Evolutionary conservation across 2,329 filamentous ascomycete genomes (phyloP).

Genomic region (Cryphonectria parasitica): DNA sequence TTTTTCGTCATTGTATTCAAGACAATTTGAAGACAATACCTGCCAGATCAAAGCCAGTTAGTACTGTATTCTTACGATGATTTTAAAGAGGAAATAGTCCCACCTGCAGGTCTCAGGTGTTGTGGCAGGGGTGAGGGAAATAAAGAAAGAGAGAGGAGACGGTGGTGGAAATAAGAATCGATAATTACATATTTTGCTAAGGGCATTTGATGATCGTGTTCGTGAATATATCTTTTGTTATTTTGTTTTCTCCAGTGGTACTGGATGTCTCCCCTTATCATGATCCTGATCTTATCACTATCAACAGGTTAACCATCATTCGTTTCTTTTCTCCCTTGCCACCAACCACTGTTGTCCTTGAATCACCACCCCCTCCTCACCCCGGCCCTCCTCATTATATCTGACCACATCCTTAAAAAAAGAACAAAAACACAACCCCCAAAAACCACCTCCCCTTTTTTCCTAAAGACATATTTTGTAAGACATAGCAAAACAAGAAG

Average conservation of each 20-base stretch:
- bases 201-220: background rate
- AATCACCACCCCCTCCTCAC: background rate
- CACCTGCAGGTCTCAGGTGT: background rate
- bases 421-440: too few relatives aligned
- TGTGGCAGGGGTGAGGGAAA: background rate
- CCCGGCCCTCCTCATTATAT: background rate
- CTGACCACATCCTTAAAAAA: background rate
- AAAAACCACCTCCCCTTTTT: background rate
- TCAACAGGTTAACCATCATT: background rate
- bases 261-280: background rate
- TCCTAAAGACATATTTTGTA: background rate
- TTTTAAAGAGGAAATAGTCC: background rate
- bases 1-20: background rate
- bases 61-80: background rate
- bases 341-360: background rate
- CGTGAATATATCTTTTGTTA: background rate
- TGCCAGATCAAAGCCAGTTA: background rate
- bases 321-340: background rate
- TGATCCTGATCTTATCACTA: background rate
- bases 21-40: background rate
- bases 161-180: background rate
- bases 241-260: background rate
- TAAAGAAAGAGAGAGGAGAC: background rate
- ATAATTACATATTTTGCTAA: background rate
- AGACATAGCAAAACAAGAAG: background rate